Conservation (phyloP, 176 grass and related monocot genomes). For the Stipa capillata region DNA sequence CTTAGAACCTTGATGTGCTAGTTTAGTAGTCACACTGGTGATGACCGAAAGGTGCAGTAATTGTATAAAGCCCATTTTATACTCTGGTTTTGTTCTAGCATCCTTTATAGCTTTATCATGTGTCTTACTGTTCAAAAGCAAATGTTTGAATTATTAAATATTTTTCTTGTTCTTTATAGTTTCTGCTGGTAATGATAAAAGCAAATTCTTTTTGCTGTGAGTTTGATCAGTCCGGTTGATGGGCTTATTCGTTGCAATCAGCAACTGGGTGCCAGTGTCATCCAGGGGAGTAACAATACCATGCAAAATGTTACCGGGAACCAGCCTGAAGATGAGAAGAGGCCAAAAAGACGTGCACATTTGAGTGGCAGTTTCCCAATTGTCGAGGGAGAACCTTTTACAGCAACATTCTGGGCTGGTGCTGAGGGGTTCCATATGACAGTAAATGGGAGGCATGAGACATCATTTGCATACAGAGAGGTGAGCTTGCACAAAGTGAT, state of each 20-base stretch:
- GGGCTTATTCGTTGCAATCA: conserved; percentile 74
- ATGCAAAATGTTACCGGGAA: conserved; percentile 36
- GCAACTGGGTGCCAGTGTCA: conserved; percentile 24
- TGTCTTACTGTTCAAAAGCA: too few relatives aligned
- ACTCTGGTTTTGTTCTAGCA: not conserved
- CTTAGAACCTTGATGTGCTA: not conserved
- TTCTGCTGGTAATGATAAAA: conserved; percentile 16
- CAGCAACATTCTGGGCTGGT: conserved; percentile 64
- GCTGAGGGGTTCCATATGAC: conserved; percentile 79
- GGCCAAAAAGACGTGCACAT: conserved; percentile 23
- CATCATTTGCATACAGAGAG: conserved; percentile 78
- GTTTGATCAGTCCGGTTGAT: conserved; percentile 58
- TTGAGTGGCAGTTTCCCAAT: conserved; percentile 48
- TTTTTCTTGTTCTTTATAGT: not conserved
- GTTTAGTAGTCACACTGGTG: not conserved
- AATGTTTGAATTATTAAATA: conserved; percentile 2
- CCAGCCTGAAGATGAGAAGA: conserved; percentile 29
- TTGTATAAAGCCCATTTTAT: not conserved
- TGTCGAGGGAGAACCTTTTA: conserved; percentile 74
- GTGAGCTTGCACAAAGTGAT: conserved; percentile 25
- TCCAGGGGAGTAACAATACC: conserved; percentile 26
- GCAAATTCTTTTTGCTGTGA: not conserved
- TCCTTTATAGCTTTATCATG: not conserved
- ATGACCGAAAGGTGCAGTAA: not conserved
- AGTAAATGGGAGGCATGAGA: conserved; percentile 81